Base-by-base conservation (phyloP, 2,329 filamentous ascomycete species). In the Colletotrichum sp. region DNA sequence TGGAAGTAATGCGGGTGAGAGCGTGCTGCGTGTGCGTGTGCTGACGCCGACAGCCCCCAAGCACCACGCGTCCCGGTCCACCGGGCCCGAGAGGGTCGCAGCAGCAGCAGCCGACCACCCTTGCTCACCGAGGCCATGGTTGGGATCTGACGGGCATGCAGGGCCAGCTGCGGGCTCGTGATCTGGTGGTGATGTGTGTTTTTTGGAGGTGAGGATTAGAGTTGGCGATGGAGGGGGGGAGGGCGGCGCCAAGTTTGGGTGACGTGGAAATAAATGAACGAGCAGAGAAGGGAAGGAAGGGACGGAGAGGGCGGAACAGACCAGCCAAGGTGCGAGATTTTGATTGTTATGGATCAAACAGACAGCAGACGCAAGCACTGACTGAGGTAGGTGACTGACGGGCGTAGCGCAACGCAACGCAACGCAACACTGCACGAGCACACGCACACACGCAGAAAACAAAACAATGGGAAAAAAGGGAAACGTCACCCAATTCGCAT, bases 141-240 rank as follows among this genome's bases (percentile, higher is more conserved):
- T 26, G 49, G 32, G 60, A 44, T 32, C 36, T 59, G 39, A 69
- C 59, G 64, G 69, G 74, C 74, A 76, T 76, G 74, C 74, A 76
- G 74, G 74, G 73, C 73, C 73, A 73, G 70, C 73, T 73, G 64
- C 73, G 64, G 55, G 74, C 70, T 76, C 49, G 70, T 69, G 15
- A 39, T 60, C 9, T 44, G 13, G 62, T 24, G 36, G 36, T 65
- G 55, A 36, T 55, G 64, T 49, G 15, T n/a, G 39, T 34, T 24
- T 62, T 57, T n/a, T 24, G 21, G 18, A 28, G 44, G 57, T 18
- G 62, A 26, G 18, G 65, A 30, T 59, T 36, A 52, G n/a, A 24
- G 6, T 59, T 15, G 34, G 65, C 21, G 55, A 28, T 5, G 72
- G 26, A 34, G 34, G 24, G 44, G 39, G 39, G 34, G 21, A 30